phyloP scores from a whole-genome alignment of 2,329 filamentous ascomycete species.

The Venturia asperata region DNA sequence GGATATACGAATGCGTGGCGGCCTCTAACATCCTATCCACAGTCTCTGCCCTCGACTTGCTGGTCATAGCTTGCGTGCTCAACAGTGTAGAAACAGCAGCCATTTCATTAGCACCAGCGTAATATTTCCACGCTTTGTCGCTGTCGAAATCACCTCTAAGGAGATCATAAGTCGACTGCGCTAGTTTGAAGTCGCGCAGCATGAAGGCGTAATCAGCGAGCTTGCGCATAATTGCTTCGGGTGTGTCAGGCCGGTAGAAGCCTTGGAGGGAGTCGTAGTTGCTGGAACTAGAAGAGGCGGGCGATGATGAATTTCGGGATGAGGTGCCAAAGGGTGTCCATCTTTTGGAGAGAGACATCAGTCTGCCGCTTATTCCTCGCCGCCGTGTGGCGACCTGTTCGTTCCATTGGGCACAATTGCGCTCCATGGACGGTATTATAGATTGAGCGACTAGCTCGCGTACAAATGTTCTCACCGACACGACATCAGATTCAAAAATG shows the following conservation, averaged over 20 bases:
- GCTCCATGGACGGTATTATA: slow-evolving; percentile 92
- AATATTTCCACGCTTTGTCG: slow-evolving; percentile 94
- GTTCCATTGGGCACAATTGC: slow-evolving; percentile 86
- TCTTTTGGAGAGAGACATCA: slow-evolving; percentile 86
- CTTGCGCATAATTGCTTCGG: slow-evolving; percentile 88
- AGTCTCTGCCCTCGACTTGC: slow-evolving; percentile 56
- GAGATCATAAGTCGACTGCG: slow-evolving; percentile 85
- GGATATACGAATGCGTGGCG: slow-evolving; percentile 86
- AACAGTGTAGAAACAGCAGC: slow-evolving; percentile 74
- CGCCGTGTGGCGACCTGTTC: slow-evolving; percentile 90
- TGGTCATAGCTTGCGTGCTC: slow-evolving; percentile 32
- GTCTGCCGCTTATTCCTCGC: slow-evolving; percentile 82
- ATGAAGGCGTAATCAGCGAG: slow-evolving; percentile 94
- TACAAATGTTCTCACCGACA: slow-evolving; percentile 79
- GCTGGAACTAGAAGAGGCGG: slow-evolving; percentile 33
- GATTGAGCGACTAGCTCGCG: slow-evolving; percentile 94
- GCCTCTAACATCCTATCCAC: slow-evolving; percentile 84
- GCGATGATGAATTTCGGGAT: slow-evolving; percentile 52
- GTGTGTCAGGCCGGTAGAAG: slow-evolving; percentile 74
- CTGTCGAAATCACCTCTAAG: slow-evolving; percentile 82
- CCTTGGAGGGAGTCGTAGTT: slow-evolving; percentile 66
- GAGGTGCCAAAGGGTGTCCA: slow-evolving; percentile 71
- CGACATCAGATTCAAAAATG: slow-evolving; percentile 87
- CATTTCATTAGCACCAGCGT: slow-evolving; percentile 94
- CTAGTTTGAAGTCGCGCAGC: slow-evolving; percentile 91